Base-by-base conservation (phyloP, 306 rosid species). In the Sicyos edulis region DNA sequence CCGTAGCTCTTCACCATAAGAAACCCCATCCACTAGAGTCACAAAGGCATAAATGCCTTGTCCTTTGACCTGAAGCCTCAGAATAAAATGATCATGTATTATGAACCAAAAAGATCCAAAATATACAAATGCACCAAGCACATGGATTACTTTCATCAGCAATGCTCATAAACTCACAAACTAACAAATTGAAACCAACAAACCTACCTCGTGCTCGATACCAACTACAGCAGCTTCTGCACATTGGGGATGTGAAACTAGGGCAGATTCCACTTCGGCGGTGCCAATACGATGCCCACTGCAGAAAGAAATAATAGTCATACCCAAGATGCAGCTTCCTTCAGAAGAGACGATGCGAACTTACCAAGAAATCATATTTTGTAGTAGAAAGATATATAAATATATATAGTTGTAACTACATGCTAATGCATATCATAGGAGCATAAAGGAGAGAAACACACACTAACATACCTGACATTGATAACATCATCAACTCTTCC, bases 241-340 rank as follows among this genome's bases (percentile, higher is more conserved):
- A 78, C 99, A 95, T 71, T 86, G 77, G 52, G 92, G 89, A 78
- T 89, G 91, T n/a, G 97, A 89, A 73, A 91, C 97, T 49, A 95
- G 79, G 76, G 99, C 96, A 71, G 99, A 95, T 86, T 95, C 99
- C 79, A 95, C 99, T 81, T 95, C 97, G 24, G 99, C 97, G 7
- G 99, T 95, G 85, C 99, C 99, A 67, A 95, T 95, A 75, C 99
- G 99, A 87, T 95, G 99, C 26, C 99, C 99, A 83, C 97, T 93
- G 90, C 83, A 82, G 26, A 67, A 74, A 24, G 3, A 26, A 1
- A 32, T 2, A 3, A 70, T 60, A 44, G 17, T 42, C 42, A 20
- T 34, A 40, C 59, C 58, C 57, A 64, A 78, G 64, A 49, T 66
- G 11, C 34, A 22, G 37, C 54, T 65, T 10, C 32, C 53, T 65